A percentile compares a stretch with the other conserved stretches of the same genome.
These are phyloP conservation scores for Aquilaria agallochum DNA, from an alignment of 441 rosid species.

Conservation along the genomic window DNA sequence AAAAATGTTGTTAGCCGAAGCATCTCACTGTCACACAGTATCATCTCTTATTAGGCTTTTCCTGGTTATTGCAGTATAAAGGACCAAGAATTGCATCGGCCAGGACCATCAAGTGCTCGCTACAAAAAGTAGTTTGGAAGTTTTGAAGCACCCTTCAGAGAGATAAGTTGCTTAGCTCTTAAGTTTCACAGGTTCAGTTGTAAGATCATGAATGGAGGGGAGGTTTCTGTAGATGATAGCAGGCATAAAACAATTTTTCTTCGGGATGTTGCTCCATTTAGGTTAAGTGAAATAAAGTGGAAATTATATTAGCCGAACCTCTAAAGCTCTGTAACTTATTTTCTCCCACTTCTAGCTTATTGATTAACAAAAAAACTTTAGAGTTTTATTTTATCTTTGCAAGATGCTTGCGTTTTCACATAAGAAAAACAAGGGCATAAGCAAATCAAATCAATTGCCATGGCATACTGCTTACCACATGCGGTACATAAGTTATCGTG, in stretches of 20 bases:
- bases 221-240: conserved; percentile 12
- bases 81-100: conserved; percentile 40
- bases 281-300: conserved; percentile 17
- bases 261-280: conserved; percentile 1
- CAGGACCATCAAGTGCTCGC: conserved; percentile 47
- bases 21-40: not conserved
- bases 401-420: no score
- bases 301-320: not conserved
- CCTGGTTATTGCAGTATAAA: conserved; percentile 44
- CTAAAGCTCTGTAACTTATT: conserved; percentile 7
- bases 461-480: no score
- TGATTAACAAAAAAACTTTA: no score
- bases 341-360: no score
- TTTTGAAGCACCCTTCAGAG: conserved; percentile 25
- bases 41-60: not conserved
- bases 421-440: no score
- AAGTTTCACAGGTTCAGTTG: conserved; percentile 17
- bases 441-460: no score
- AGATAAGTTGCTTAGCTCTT: not conserved
- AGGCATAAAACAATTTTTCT: conserved; percentile 2
- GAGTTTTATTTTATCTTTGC: no score
- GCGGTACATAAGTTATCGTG: no score
- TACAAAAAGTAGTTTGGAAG: conserved; percentile 53
- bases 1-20: not conserved
- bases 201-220: conserved; percentile 3